Base-by-base conservation (phyloP, 768 basidiomycete species). In the Rhodotorula paludigena region DNA sequence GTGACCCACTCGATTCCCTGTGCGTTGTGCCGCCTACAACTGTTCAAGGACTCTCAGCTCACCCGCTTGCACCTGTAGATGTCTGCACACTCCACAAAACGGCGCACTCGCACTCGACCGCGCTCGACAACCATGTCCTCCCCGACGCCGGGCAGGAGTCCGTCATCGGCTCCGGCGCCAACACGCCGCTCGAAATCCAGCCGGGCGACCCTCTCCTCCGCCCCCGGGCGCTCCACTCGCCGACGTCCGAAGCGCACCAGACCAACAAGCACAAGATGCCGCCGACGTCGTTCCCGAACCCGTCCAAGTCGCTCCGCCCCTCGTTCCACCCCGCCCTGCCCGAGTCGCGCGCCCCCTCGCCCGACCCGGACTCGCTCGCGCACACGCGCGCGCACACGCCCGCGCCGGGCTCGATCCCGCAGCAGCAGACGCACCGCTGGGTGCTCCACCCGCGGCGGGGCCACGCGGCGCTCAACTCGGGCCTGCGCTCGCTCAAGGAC, bases 391-490 rank as follows among this genome's bases (percentile, higher is more conserved):
- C 35, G 25, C 54, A 55, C 54, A 28, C n/a, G 25, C 54, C 54
- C 6, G 54, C 35, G 12, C 38, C 54, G 36, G 36, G 25, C n/a
- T n/a, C 54, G 36, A 55, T 41, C 38, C n/a, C 3, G 45, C 33
- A 39, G 47, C 32, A 33, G 33, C 67, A 63, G 42, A 60, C 51
- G 36, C 69, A 68, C 71, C 64, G 60, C 80, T 99, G 94, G 94
- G 83, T 84, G 25, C 80, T 99, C 10, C 79, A 84, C 3, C 84
- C 86, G 3, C 83, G 94, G 47, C 87, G 91, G 70, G 93, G 92
- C 25, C 96, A 98, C 77, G 85, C 90, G 15, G 94, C 94, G 18
- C 92, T 98, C 89, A 88, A 92, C 66, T 89, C 88, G 52, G 94
- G 94, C 39, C 92, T 97, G 75, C 85, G 87, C 60, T 89, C 88